A percentile compares a stretch with the other conserved stretches of the same genome.
phyloP scores from a whole-genome alignment of 768 basidiomycete genomes.

The Lentinula guzmanii region DNA sequence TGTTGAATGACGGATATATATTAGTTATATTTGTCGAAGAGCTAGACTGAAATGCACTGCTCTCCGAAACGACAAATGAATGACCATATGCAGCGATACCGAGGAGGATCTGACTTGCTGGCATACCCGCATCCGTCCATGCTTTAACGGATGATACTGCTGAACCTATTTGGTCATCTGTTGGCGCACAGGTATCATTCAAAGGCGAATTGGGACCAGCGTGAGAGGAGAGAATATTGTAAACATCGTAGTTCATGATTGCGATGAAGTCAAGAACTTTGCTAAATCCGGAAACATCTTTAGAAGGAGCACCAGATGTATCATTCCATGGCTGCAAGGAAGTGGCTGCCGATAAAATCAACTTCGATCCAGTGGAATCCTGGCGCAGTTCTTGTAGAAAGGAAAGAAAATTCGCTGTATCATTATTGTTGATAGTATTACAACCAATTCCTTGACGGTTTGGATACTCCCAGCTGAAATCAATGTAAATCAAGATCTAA shows the following conservation, averaged over 20 bases:
- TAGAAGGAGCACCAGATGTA: slow-evolving; percentile 51
- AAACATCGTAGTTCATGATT: slow-evolving; percentile 52
- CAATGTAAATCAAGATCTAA: not conserved
- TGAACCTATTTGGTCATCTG: slow-evolving; percentile 59
- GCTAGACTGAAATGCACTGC: slow-evolving; percentile 25
- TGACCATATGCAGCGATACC: slow-evolving; percentile 86
- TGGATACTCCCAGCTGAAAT: slow-evolving; percentile 79
- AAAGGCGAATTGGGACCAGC: slow-evolving; percentile 84
- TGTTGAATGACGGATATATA: slow-evolving; percentile 46
- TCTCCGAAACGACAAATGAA: slow-evolving; percentile 45
- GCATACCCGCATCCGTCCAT: slow-evolving; percentile 79
- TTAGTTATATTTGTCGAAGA: slow-evolving; percentile 7
- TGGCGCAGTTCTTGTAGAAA: slow-evolving; percentile 68
- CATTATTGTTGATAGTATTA: slow-evolving; percentile 53
- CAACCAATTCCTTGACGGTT: slow-evolving; percentile 59
- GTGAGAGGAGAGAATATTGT: slow-evolving; percentile 24
- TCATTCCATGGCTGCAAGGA: slow-evolving; percentile 35
- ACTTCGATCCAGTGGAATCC: slow-evolving; percentile 39
- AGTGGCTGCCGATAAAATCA: slow-evolving; percentile 52
- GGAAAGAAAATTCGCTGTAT: slow-evolving; percentile 70
- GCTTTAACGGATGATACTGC: slow-evolving; percentile 65
- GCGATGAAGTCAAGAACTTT: slow-evolving; percentile 50
- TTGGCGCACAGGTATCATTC: slow-evolving; percentile 64
- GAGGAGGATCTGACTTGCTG: slow-evolving; percentile 63
- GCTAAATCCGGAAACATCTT: slow-evolving; percentile 69